These are phyloP conservation scores for Mortierella sp. DNA, from an alignment of 371 early-diverging fungal genomes.

Conservation along the genomic window DNA sequence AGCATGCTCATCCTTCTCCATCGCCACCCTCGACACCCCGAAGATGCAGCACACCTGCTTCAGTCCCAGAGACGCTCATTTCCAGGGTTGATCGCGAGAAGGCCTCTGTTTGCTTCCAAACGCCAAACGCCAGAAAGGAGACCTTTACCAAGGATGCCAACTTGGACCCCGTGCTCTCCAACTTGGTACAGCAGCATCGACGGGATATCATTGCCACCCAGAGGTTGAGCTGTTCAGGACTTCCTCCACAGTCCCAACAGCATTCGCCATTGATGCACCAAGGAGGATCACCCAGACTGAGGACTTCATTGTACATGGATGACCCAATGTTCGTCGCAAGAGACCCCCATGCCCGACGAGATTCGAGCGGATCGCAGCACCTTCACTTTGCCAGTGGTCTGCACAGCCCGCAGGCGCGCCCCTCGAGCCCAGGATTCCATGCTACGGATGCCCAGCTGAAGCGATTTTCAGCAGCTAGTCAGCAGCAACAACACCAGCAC, in stretches of 20 bases:
- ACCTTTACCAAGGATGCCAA: conserved; percentile 25
- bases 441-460: conserved; percentile 24
- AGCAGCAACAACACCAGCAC: conserved; percentile 11
- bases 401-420: conserved; percentile 7
- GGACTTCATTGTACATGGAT: conserved; percentile 7
- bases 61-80: conserved; percentile 29
- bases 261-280: background rate
- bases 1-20: conserved; percentile 1
- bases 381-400: conserved; percentile 1
- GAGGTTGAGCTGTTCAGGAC: conserved; percentile 20
- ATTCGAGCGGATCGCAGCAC: conserved; percentile 33
- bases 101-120: conserved; percentile 45
- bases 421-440: conserved; percentile 28
- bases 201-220: conserved; percentile 43
- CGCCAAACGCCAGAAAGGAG: conserved; percentile 25
- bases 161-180: conserved; percentile 38
- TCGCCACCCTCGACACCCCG: conserved; percentile 15
- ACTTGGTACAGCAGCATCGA: conserved; percentile 44
- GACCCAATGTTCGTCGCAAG: conserved; percentile 12
- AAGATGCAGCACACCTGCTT: conserved; percentile 29
- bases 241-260: conserved; percentile 8
- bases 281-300: conserved; percentile 15
- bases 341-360: conserved; percentile 14
- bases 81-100: conserved; percentile 40
- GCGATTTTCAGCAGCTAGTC: conserved; percentile 32